Conservation (phyloP, 2,329 filamentous ascomycete genomes). For the Xylariaceae sp. region DNA sequence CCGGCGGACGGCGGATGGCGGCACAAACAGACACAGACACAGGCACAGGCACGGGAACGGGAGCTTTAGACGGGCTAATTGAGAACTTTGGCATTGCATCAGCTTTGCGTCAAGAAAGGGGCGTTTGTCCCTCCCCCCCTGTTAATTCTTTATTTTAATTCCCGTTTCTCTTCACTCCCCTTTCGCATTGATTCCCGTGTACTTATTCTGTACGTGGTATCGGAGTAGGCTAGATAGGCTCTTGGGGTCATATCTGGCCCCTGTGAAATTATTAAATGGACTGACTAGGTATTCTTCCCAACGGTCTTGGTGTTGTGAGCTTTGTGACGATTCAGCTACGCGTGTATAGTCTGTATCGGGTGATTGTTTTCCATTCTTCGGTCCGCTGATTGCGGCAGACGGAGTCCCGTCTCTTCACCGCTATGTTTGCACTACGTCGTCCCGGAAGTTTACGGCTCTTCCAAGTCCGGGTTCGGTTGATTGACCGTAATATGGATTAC, state of each 20-base stretch:
- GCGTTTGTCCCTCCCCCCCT: background rate
- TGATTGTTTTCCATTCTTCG: too few relatives aligned
- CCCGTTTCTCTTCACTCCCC: background rate
- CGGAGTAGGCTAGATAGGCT: background rate
- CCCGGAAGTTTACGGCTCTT: too few relatives aligned
- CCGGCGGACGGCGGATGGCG: background rate
- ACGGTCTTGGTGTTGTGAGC: too few relatives aligned
- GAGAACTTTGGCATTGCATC: background rate
- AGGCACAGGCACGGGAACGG: background rate
- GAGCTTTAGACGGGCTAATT: background rate
- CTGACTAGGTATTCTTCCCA: background rate
- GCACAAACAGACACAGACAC: background rate
- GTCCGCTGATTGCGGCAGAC: too few relatives aligned
- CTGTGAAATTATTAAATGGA: background rate
- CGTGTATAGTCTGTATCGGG: too few relatives aligned
- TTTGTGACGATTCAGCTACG: too few relatives aligned
- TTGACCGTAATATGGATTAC: too few relatives aligned
- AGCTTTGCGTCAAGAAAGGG: background rate
- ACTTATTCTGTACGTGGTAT: background rate
- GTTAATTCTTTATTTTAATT: background rate
- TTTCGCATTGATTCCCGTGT: background rate
- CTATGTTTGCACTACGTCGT: too few relatives aligned
- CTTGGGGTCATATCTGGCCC: background rate
- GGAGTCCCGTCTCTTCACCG: too few relatives aligned
- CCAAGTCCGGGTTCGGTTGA: too few relatives aligned